Evolutionary conservation across 1,284 basidiomycete species (phyloP).

Genomic region (Retiboletus flavoniger): DNA sequence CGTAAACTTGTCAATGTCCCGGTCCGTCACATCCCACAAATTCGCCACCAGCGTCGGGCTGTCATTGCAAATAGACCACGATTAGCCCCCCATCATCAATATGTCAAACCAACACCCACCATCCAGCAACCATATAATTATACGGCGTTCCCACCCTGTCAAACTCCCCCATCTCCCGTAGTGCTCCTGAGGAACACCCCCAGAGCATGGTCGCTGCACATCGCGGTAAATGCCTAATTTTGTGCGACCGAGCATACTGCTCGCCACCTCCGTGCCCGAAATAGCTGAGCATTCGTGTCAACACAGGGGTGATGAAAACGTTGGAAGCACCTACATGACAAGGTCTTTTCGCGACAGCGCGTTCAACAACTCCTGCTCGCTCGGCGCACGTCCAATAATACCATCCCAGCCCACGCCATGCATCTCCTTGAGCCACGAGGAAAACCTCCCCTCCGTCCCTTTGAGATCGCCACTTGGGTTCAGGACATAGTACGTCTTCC

Average conservation of each 20-base stretch:
- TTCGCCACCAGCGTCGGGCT: conserved; percentile 93
- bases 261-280: conserved; percentile 97
- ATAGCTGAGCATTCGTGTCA: conserved; percentile 56
- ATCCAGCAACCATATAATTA: conserved; percentile 94
- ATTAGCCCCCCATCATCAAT: neutral
- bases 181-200: conserved; percentile 93
- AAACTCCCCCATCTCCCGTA: conserved; percentile 91
- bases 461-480: conserved; percentile 92
- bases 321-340: conserved; percentile 68
- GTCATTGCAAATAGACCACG: neutral
- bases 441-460: conserved; percentile 82
- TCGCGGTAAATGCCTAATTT: conserved; percentile 72
- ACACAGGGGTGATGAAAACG: neutral
- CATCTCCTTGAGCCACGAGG: conserved; percentile 73
- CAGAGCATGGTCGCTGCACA: conserved; percentile 97
- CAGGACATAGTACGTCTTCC: conserved; percentile 80
- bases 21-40: conserved; percentile 98
- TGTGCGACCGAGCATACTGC: conserved; percentile 87
- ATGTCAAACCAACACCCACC: conserved; percentile 56
- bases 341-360: conserved; percentile 75
- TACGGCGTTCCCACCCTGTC: conserved; percentile 90
- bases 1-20: conserved; percentile 93
- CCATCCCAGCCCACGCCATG: conserved; percentile 79
- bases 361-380: conserved; percentile 76
- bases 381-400: conserved; percentile 72